Evolutionary conservation across 305 asterid species (phyloP).

Genomic region (Fraxinus paxiana): DNA sequence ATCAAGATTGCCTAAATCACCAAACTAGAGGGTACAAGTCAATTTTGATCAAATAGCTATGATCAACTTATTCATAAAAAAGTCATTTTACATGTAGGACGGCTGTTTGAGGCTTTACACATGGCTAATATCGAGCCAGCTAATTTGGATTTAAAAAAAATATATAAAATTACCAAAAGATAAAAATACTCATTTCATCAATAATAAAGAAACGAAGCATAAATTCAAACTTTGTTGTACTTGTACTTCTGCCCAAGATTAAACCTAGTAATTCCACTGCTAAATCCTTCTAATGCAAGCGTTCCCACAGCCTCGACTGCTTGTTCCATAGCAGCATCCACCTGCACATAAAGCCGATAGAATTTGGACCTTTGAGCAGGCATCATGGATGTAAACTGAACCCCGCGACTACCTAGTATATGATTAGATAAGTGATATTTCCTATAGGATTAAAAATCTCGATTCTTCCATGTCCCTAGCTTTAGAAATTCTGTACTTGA

Average conservation of each 20-base stretch:
- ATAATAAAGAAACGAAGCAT: background rate
- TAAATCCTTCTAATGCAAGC: constrained; percentile 65
- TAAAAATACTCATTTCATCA: background rate
- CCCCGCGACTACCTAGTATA: background rate
- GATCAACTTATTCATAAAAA: background rate
- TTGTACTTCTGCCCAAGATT: constrained; percentile 92
- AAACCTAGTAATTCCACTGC: constrained; percentile 65
- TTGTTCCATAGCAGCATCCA: constrained; percentile 80
- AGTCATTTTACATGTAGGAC: background rate
- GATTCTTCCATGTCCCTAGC: background rate
- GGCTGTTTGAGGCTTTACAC: background rate
- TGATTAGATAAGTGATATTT: background rate
- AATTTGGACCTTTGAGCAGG: background rate
- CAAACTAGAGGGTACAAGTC: background rate
- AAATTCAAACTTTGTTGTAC: constrained; percentile 57
- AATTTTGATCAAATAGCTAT: background rate
- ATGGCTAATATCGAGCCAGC: background rate
- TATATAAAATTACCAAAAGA: background rate
- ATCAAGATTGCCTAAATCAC: too few relatives aligned
- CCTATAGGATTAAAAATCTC: background rate
- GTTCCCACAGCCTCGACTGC: constrained; percentile 75
- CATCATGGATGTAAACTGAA: background rate
- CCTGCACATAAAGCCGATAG: constrained; percentile 32
- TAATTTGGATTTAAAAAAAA: background rate
- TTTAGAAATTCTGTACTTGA: background rate